Evolutionary conservation across 2,329 filamentous ascomycete genomes (phyloP), one percentile per base, ranked within the genome.

Genomic region (Proliferodiscus dingleyae): DNA sequence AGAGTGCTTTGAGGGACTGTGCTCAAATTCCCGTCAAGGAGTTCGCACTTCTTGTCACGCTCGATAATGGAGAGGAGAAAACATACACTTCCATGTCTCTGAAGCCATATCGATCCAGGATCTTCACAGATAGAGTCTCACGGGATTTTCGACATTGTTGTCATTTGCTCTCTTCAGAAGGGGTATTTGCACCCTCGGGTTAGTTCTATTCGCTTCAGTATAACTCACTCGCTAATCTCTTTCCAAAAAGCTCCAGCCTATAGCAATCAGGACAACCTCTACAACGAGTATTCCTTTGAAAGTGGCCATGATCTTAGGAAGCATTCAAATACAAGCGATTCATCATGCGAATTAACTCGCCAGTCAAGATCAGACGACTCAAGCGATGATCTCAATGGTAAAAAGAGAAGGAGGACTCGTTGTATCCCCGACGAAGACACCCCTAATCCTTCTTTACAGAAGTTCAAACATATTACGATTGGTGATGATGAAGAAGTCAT

Each of bases 401-500:
- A 51, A 8, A 58, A 58, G 32, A 52, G 53, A 28, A 60, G 55
- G 37, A 43, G 59, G 32, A 45, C 49, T 28, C 49, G 46, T 32
- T 50, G 49, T 23, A 30, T 33, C n/a, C 41, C 49, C 7, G 47
- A 47, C 41, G 55, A 60, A 28, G 49, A 56, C 9, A 39, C 46
- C 2, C 47, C 45, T 10, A 45, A 55, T 1, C 46, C 57, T 2
- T 36, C 51, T 5, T 38, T 51, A 2, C 49, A 50, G 11, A 59
- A 59, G 43, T 57, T 48, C 13, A 58, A 62, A 32, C 53, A 52
- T n/a, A 34, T 85, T 34, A 68, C 65, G 32, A 74, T 85, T 37
- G 71, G 74, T 16, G 73, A 84, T 48, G 61, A 69, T 1, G 64
- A 72, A 2, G 73, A 73, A 2, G 69, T 85, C 2, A 75, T 74